Percentiles rank a stretch among this genome's conserved stretches.
These are phyloP conservation scores for Suillus clintonianus DNA, from an alignment of 768 basidiomycete species.

Conservation along the genomic window DNA sequence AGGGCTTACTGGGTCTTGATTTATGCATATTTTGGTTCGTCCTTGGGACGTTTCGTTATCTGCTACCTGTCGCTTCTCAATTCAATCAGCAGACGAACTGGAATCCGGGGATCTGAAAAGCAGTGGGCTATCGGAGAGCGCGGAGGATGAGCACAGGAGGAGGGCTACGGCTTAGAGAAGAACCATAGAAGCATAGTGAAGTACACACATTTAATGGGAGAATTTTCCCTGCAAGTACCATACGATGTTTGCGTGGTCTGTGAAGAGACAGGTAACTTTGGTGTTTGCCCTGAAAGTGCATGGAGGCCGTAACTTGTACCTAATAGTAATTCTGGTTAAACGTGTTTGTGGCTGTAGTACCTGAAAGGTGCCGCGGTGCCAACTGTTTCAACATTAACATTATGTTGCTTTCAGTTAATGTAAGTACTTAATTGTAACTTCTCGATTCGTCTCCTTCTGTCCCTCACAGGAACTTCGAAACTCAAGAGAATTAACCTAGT, in stretches of 20 bases:
- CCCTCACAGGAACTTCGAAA: slow-evolving; percentile 12
- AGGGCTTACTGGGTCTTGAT: slow-evolving; percentile 70
- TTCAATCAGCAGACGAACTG: slow-evolving; percentile 28
- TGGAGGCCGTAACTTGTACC: slow-evolving; percentile 3
- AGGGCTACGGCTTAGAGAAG: slow-evolving; percentile 45
- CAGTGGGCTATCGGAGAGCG: slow-evolving; percentile 39
- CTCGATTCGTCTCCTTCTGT: slow-evolving; percentile 8
- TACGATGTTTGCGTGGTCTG: slow-evolving; percentile 7
- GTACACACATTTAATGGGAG: slow-evolving; percentile 13
- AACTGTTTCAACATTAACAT: not conserved
- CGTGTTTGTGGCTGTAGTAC: slow-evolving; percentile 5
- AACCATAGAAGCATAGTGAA: slow-evolving; percentile 31
- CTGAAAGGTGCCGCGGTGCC: slow-evolving; percentile 1
- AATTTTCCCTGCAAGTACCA: slow-evolving; percentile 5
- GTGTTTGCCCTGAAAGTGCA: slow-evolving; percentile 5
- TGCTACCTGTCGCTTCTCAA: slow-evolving; percentile 28
- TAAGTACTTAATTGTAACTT: slow-evolving; percentile 2
- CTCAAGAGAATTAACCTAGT: slow-evolving; percentile 23
- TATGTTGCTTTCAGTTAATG: slow-evolving; percentile 1
- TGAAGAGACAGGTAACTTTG: slow-evolving; percentile 2
- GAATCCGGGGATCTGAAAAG: slow-evolving; percentile 25
- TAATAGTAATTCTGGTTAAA: slow-evolving; percentile 1
- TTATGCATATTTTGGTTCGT: slow-evolving; percentile 55
- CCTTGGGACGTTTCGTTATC: slow-evolving; percentile 29
- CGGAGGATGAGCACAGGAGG: slow-evolving; percentile 46